A percentile compares a stretch with the other conserved stretches of the same genome.
phyloP scores from a whole-genome alignment of 2,329 filamentous ascomycete species.

The Pyrenophora seminiperda region DNA sequence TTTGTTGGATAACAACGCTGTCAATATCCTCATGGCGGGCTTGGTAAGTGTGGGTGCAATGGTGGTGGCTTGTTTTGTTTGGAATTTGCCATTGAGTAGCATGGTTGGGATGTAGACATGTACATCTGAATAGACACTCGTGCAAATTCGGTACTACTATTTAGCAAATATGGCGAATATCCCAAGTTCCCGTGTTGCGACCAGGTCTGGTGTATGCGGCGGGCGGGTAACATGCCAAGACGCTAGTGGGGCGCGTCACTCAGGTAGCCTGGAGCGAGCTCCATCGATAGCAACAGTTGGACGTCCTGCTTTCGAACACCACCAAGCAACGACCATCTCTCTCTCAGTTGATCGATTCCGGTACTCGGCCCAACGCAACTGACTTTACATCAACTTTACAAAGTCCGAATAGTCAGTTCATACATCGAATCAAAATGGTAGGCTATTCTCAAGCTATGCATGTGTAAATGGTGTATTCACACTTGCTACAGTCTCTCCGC shows the following conservation, averaged over 20 bases:
- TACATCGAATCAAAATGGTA: conserved; percentile 21
- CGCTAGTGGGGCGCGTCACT: conserved; percentile 42
- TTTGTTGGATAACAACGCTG: conserved; percentile 90
- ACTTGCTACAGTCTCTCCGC: conserved; percentile 73
- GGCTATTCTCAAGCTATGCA: conserved; percentile 7
- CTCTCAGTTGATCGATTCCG: neutral
- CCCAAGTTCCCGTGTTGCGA: neutral
- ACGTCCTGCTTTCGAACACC: conserved; percentile 11
- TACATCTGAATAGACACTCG: neutral
- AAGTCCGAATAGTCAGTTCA: neutral
- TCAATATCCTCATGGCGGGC: conserved; percentile 90
- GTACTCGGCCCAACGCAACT: neutral
- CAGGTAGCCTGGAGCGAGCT: conserved; percentile 24
- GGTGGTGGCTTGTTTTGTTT: conserved; percentile 48
- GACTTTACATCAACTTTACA: neutral
- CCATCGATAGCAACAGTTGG: conserved; percentile 13
- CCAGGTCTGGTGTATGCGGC: neutral
- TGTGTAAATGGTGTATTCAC: conserved; percentile 2
- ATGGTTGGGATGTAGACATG: conserved; percentile 21
- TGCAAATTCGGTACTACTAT: no score
- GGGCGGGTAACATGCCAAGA: conserved; percentile 40
- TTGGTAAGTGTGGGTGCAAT: conserved; percentile 81
- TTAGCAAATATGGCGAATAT: no score
- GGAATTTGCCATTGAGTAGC: conserved; percentile 40
- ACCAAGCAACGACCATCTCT: neutral